These are phyloP conservation scores for Agaricales sp. DNA, from an alignment of 1,284 basidiomycete species.

Conservation along the genomic window DNA sequence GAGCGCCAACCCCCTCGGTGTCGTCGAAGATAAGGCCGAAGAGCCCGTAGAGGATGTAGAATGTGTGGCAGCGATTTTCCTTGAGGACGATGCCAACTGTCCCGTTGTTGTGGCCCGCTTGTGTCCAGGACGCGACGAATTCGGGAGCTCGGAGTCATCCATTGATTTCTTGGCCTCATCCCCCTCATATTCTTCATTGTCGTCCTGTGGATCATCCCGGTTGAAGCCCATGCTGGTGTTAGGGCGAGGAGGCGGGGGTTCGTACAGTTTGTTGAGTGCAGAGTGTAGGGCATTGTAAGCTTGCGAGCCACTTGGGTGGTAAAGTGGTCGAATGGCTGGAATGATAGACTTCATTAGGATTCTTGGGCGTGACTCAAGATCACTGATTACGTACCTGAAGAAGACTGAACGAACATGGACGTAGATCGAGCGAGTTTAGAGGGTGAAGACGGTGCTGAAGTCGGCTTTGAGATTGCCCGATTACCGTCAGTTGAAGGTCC, in stretches of 20 bases:
- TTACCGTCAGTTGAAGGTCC: not conserved
- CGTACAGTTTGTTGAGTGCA: slow-evolving; percentile 52
- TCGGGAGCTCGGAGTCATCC: slow-evolving; percentile 3
- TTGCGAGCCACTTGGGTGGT: slow-evolving; percentile 34
- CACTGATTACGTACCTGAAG: slow-evolving; percentile 17
- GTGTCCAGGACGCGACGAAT: not conserved
- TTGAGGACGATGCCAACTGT: not conserved
- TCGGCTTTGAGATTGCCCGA: slow-evolving; percentile 5
- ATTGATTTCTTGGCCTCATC: slow-evolving; percentile 10
- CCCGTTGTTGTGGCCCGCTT: not conserved
- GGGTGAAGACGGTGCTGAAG: slow-evolving; percentile 20
- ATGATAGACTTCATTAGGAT: not conserved
- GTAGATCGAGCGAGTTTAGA: slow-evolving; percentile 23
- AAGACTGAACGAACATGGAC: slow-evolving; percentile 19
- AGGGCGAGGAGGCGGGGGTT: slow-evolving; percentile 47
- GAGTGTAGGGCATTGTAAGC: not conserved
- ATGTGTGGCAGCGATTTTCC: not conserved
- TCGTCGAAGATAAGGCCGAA: not conserved
- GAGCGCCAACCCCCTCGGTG: not conserved
- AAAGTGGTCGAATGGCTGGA: not conserved
- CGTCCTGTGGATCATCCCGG: slow-evolving; percentile 19
- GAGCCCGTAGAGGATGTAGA: not conserved
- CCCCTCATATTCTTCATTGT: slow-evolving; percentile 13
- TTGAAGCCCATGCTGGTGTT: slow-evolving; percentile 59
- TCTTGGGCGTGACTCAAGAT: slow-evolving; percentile 1